Evolutionary conservation across 805 yeast species (phyloP).

Genomic region (Blastobotrys parvus): DNA sequence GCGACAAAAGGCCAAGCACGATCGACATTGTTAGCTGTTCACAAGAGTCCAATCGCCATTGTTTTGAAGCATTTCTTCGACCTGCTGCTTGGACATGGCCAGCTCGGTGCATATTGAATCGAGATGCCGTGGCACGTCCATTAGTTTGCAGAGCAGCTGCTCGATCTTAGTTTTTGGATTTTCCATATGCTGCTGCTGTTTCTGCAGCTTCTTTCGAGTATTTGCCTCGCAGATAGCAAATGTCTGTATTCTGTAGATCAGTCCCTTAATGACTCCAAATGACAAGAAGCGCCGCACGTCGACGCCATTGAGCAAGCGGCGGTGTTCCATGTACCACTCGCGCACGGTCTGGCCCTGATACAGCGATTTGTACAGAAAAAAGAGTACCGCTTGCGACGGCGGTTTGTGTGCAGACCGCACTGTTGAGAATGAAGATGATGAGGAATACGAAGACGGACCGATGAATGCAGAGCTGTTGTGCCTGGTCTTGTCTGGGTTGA

Average conservation of each 20-base stretch:
- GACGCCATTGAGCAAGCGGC: constrained; percentile 46
- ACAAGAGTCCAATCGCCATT: constrained; percentile 46
- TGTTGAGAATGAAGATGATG: constrained; percentile 21
- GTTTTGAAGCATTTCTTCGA: constrained; percentile 39
- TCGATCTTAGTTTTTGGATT: constrained; percentile 17
- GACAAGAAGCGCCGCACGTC: constrained; percentile 80
- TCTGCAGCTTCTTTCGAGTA: background rate
- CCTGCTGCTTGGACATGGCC: constrained; percentile 45
- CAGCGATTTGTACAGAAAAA: constrained; percentile 66
- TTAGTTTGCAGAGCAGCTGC: constrained; percentile 11
- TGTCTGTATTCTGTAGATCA: constrained; percentile 72
- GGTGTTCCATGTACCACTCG: constrained; percentile 74
- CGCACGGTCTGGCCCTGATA: constrained; percentile 69
- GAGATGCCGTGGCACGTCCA: constrained; percentile 21
- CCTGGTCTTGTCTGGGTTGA: constrained; percentile 1
- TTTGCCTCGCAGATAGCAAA: constrained; percentile 51
- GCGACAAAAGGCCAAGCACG: constrained; percentile 24
- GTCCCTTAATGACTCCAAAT: constrained; percentile 76
- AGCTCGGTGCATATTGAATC: constrained; percentile 58
- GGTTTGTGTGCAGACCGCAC: constrained; percentile 1
- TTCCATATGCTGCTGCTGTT: background rate
- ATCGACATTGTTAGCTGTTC: constrained; percentile 23
- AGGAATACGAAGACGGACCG: constrained; percentile 7
- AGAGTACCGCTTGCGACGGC: constrained; percentile 31
- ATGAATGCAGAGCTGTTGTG: constrained; percentile 4